phyloP scores from a whole-genome alignment of 75 land plant genomes.

The Selaginella moellendorffii region DNA sequence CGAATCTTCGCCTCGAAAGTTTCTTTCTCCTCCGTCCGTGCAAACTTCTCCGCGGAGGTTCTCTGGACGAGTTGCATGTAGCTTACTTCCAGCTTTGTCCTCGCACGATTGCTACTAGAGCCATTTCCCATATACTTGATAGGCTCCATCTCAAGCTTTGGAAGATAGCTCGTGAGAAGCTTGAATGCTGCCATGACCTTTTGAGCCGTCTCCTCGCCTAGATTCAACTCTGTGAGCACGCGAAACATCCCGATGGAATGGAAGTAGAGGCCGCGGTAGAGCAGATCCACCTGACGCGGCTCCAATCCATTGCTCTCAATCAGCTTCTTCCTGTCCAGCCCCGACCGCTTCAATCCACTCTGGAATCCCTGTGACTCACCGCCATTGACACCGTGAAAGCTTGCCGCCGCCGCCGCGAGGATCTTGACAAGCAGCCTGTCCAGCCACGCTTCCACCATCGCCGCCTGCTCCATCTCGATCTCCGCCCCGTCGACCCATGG shows the following conservation, averaged over 20 bases:
- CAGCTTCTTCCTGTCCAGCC: conserved; percentile 8
- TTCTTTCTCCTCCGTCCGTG: neutral
- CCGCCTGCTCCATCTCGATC: neutral
- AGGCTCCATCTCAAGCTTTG: conserved; percentile 8
- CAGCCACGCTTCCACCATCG: neutral
- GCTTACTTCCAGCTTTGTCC: neutral
- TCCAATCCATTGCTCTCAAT: neutral
- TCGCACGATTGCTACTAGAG: too few species aligned
- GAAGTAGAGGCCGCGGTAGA: neutral
- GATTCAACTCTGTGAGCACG: neutral
- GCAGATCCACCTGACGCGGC: neutral
- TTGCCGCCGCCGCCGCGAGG: neutral
- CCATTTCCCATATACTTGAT: too few species aligned
- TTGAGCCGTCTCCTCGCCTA: neutral
- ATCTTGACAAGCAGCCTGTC: neutral
- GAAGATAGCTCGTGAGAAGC: neutral
- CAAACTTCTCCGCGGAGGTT: neutral
- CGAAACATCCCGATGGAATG: neutral
- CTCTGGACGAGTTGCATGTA: neutral
- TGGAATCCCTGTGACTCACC: neutral
- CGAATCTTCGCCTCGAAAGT: neutral
- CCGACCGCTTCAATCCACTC: neutral
- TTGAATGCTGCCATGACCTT: conserved; percentile 9
- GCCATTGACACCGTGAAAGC: too few species aligned
- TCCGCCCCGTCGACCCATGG: neutral